These are phyloP conservation scores for Candida sithepensis DNA, from an alignment of 805 yeast species.

Conservation along the genomic window DNA sequence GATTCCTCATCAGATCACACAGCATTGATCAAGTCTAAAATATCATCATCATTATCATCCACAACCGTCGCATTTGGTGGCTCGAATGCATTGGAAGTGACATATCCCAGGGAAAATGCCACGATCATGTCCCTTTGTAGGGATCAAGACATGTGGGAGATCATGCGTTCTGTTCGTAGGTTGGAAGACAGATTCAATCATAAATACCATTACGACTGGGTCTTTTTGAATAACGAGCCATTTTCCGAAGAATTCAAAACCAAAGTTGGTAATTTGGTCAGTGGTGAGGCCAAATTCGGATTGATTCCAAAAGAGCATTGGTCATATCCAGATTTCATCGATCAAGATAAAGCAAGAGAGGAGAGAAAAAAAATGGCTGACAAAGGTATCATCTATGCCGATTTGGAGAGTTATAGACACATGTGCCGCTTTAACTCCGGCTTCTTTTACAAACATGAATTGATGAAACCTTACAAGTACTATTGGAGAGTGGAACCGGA, in stretches of 20 bases:
- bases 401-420: constrained; percentile 39
- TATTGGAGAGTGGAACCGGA: constrained; percentile 81
- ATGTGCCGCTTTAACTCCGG: constrained; percentile 48
- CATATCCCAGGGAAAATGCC: constrained; percentile 36
- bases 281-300: constrained; percentile 73
- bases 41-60: neutral
- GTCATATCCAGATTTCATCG: constrained; percentile 82
- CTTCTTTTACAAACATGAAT: constrained; percentile 56
- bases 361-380: constrained; percentile 55
- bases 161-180: constrained; percentile 58
- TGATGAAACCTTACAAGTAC: constrained; percentile 57
- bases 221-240: constrained; percentile 77
- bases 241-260: constrained; percentile 69
- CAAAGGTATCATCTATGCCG: constrained; percentile 37
- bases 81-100: too few relatives aligned
- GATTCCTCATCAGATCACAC: constrained; percentile 1
- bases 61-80: too few relatives aligned
- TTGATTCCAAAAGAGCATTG: constrained; percentile 74
- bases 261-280: constrained; percentile 47
- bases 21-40: neutral
- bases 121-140: constrained; percentile 66
- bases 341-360: constrained; percentile 62
- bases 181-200: constrained; percentile 80
- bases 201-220: constrained; percentile 84
- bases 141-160: constrained; percentile 56